Conservation (phyloP, 2,329 filamentous ascomycete species). For the Aspergillus cejpii region DNA sequence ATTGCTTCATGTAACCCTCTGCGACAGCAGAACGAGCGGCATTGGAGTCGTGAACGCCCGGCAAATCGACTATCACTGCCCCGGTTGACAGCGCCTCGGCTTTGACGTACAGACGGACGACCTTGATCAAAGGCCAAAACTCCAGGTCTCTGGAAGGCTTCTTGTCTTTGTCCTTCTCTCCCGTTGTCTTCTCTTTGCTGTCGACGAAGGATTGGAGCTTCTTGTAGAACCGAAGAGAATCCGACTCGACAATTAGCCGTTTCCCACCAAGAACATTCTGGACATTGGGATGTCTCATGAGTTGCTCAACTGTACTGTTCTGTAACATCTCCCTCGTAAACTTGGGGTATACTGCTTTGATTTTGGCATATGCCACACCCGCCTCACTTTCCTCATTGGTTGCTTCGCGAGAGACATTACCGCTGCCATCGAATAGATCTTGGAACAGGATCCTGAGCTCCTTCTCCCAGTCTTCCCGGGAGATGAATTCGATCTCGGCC, state of each 20-base stretch:
- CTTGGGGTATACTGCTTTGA: not conserved
- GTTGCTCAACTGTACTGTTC: not conserved
- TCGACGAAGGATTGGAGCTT: not conserved
- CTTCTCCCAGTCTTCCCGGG: not conserved
- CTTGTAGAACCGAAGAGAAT: not conserved
- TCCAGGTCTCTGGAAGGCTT: conserved; percentile 14
- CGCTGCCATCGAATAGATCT: not conserved
- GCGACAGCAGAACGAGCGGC: conserved; percentile 7
- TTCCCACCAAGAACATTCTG: not conserved
- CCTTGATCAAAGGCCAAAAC: conserved; percentile 38
- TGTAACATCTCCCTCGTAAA: not conserved
- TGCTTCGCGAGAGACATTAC: not conserved
- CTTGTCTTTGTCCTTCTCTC: conserved; percentile 30
- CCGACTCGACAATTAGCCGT: not conserved
- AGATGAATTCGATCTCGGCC: not conserved
- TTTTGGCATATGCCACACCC: not conserved
- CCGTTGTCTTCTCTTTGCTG: conserved; percentile 50
- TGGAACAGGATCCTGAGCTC: not conserved
- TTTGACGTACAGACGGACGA: conserved; percentile 9
- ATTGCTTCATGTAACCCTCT: conserved; percentile 9
- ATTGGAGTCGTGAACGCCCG: conserved; percentile 12
- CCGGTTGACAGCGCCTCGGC: conserved; percentile 8
- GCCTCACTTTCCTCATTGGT: not conserved
- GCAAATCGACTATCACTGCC: conserved; percentile 9
- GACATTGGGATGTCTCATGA: not conserved